These are phyloP conservation scores for Trichoderma aggressivum DNA, from an alignment of 2,329 filamentous ascomycete species.

Conservation along the genomic window DNA sequence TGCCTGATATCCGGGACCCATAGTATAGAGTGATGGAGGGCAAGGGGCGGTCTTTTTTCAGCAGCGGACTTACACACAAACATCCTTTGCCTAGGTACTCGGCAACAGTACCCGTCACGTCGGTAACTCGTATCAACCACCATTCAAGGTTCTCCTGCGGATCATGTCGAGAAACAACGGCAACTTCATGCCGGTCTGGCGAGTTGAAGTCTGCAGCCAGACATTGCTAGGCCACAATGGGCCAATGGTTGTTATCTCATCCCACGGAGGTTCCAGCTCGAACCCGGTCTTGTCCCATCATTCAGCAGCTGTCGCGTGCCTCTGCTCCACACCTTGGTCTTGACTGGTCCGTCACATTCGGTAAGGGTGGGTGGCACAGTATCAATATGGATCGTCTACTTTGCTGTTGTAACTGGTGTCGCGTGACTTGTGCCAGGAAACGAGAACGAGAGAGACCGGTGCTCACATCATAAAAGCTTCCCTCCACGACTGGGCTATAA, in stretches of 20 bases:
- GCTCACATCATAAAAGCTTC: slow-evolving; percentile 14
- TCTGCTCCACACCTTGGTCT: slow-evolving; percentile 6
- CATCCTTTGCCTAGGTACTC: background rate
- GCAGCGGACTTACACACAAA: background rate
- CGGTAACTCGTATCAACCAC: background rate
- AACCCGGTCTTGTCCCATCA: background rate
- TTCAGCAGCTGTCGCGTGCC: slow-evolving; percentile 10
- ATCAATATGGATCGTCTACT: background rate
- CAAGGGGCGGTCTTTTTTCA: background rate
- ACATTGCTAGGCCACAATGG: background rate
- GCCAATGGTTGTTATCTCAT: background rate
- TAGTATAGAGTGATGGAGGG: slow-evolving; percentile 1
- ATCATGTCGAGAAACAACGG: background rate
- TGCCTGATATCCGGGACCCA: background rate
- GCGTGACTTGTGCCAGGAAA: background rate
- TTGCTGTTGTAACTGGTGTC: background rate
- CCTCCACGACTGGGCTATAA: background rate
- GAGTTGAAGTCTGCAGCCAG: background rate
- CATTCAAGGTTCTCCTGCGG: background rate
- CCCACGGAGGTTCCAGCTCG: background rate
- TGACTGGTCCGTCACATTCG: background rate
- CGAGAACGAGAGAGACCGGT: background rate
- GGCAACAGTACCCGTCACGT: background rate
- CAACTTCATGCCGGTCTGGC: background rate
- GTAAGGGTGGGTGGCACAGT: background rate